These are phyloP conservation scores for Sedum album DNA, from an alignment of 164 flowering plant species.

Conservation along the genomic window DNA sequence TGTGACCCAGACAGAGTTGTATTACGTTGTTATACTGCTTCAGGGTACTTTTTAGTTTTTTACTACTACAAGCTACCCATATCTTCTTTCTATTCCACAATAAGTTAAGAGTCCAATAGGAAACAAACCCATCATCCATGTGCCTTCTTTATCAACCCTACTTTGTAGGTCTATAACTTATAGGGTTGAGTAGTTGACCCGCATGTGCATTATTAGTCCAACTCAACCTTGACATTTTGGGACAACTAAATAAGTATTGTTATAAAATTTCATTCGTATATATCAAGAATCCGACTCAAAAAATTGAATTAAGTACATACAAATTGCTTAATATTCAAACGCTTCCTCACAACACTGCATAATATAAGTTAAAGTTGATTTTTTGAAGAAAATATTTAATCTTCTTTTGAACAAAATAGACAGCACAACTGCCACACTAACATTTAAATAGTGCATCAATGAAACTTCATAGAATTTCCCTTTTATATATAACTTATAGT, in stretches of 20 bases:
- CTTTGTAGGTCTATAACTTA: not conserved
- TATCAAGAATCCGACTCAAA: not conserved
- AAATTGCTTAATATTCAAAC: no score
- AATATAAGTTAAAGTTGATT: no score
- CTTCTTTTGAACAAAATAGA: not conserved
- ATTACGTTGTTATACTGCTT: not conserved
- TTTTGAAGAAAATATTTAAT: not conserved
- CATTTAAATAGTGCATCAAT: not conserved
- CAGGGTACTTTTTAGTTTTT: no score
- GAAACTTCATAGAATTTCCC: not conserved
- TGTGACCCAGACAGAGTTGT: slow-evolving; percentile 3
- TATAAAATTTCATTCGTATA: not conserved
- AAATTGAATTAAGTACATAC: no score
- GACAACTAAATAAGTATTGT: not conserved
- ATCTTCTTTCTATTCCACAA: not conserved
- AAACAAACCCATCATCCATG: slow-evolving; percentile 7
- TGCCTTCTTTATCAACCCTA: slow-evolving; percentile 5
- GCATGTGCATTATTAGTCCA: slow-evolving; percentile 5
- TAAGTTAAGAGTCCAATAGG: not conserved
- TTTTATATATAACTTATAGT: slow-evolving; percentile 6
- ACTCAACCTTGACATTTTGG: slow-evolving; percentile 4
- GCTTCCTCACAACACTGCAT: no score
- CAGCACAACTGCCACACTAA: not conserved
- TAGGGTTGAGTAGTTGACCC: not conserved
- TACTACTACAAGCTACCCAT: not conserved